phyloP scores from a whole-genome alignment of 352 stramenopile species.

The Globisporangium carolinianum region DNA sequence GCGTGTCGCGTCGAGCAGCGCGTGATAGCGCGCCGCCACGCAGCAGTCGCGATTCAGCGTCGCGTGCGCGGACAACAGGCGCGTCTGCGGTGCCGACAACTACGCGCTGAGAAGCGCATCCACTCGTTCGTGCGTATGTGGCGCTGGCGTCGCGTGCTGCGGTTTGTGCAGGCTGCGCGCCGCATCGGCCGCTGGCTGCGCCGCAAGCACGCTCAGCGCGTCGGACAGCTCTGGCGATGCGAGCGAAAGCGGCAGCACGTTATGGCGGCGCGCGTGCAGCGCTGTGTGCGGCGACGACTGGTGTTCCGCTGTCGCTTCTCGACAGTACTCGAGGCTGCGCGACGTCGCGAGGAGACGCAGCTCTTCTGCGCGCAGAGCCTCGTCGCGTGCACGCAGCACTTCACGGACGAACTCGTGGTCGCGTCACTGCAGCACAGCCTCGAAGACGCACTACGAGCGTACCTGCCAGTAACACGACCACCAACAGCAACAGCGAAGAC shows the following conservation, averaged over 20 bases:
- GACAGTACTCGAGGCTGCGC: slow-evolving; percentile 8
- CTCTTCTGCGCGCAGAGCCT: slow-evolving; percentile 33
- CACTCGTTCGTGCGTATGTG: slow-evolving; percentile 21
- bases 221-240: slow-evolving; percentile 28
- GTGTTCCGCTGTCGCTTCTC: slow-evolving; percentile 18
- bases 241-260: slow-evolving; percentile 18
- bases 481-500: not conserved
- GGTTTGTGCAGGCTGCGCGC: slow-evolving; percentile 15
- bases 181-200: slow-evolving; percentile 35
- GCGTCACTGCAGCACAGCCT: slow-evolving; percentile 17
- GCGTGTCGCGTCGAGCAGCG: slow-evolving; percentile 25
- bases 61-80: slow-evolving; percentile 22
- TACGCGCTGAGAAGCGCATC: slow-evolving; percentile 23
- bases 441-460: slow-evolving; percentile 7
- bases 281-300: slow-evolving; percentile 19
- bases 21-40: slow-evolving; percentile 16
- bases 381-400: slow-evolving; percentile 30
- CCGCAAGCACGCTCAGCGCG: slow-evolving; percentile 22
- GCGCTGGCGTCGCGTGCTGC: slow-evolving; percentile 25
- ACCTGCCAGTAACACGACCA: not conserved
- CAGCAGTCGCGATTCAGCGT: slow-evolving; percentile 30
- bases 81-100: slow-evolving; percentile 13
- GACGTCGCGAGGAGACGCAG: slow-evolving; percentile 22
- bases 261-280: slow-evolving; percentile 22
- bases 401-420: slow-evolving; percentile 28